phyloP scores from a whole-genome alignment of 2,329 filamentous ascomycete genomes.

The Bisporella sp. region DNA sequence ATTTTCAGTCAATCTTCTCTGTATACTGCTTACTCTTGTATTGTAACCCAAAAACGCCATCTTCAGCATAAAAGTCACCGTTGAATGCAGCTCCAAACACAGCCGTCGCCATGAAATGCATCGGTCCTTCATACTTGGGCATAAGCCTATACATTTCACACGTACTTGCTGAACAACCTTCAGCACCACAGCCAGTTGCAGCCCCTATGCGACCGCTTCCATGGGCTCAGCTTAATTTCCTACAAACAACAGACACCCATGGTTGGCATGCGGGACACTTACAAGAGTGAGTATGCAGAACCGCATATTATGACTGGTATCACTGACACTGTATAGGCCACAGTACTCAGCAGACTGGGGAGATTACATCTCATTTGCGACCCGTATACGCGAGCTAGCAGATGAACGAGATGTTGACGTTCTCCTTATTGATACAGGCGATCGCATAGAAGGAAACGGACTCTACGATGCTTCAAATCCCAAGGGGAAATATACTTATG shows the following conservation, averaged over 20 bases:
- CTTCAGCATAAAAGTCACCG: too few species aligned
- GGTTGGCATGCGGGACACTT: constrained; percentile 94
- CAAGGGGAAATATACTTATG: constrained; percentile 82
- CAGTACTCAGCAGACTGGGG: constrained; percentile 97
- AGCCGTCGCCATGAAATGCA: too few species aligned
- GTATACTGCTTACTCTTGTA: too few species aligned
- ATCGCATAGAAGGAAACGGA: constrained; percentile 89
- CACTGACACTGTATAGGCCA: constrained; percentile 43
- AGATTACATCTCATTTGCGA: constrained; percentile 90
- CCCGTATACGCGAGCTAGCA: constrained; percentile 72
- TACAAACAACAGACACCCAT: constrained; percentile 96
- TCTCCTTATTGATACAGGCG: constrained; percentile 91
- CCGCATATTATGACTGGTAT: background rate
- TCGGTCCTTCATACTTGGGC: background rate
- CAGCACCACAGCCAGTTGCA: constrained; percentile 67
- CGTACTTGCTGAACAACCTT: constrained; percentile 59
- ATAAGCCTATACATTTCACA: constrained; percentile 14
- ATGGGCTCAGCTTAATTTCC: constrained; percentile 93
- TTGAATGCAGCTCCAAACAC: too few species aligned
- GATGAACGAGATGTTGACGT: constrained; percentile 76
- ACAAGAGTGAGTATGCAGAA: constrained; percentile 57
- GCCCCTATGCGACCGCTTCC: constrained; percentile 77
- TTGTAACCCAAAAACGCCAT: too few species aligned
- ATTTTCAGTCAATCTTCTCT: too few species aligned
- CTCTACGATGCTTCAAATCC: constrained; percentile 86